phyloP scores from a whole-genome alignment of 768 basidiomycete genomes.

The Leccinum variicolor region DNA sequence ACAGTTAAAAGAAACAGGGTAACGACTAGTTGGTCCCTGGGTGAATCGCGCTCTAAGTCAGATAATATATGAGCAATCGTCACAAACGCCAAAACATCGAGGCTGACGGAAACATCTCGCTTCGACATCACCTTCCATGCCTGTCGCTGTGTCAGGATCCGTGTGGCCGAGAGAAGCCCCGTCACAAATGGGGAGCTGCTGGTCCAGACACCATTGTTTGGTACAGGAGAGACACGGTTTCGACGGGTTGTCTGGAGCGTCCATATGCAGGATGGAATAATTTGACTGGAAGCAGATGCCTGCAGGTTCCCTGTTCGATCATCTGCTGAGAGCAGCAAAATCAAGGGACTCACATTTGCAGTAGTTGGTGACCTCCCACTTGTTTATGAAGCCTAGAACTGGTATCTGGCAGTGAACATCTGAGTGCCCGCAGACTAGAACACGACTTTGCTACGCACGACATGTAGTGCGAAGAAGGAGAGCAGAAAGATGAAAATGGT shows the following conservation, averaged over 20 bases:
- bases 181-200: conserved; percentile 79
- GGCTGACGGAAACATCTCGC: conserved; percentile 91
- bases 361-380: conserved; percentile 89
- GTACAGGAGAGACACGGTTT: conserved; percentile 94
- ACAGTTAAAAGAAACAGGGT: conserved; percentile 87
- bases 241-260: conserved; percentile 75
- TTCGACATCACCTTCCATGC: conserved; percentile 94
- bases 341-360: conserved; percentile 67
- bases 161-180: conserved; percentile 82
- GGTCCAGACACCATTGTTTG: conserved; percentile 93
- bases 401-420: conserved; percentile 32
- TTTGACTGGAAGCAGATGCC: conserved; percentile 91
- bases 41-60: conserved; percentile 82
- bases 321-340: not conserved
- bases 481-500: conserved; percentile 16
- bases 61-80: conserved; percentile 18
- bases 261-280: conserved; percentile 80
- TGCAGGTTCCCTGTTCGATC: conserved; percentile 30
- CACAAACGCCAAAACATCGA: conserved; percentile 31
- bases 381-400: conserved; percentile 48
- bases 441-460: conserved; percentile 25
- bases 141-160: conserved; percentile 89
- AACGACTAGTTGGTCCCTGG: conserved; percentile 91
- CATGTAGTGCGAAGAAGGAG: conserved; percentile 12
- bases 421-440: conserved; percentile 3